These are phyloP conservation scores for Medicago truncatula DNA, from an alignment of 306 rosid species.

Conservation along the genomic window MtrunA17r5.0-ANR NC_053048.1:35355001-35355500, in stretches of 20 bases:
- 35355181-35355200: conserved; percentile 31
- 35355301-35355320: conserved; percentile 24
- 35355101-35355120: conserved; percentile 79
- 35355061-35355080: conserved; percentile 54
- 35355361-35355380: conserved; percentile 24
- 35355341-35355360: conserved; percentile 31
- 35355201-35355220: conserved; percentile 50
- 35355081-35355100: conserved; percentile 66
- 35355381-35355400: conserved; percentile 9
- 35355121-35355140: conserved; percentile 86
- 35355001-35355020: conserved; percentile 33
- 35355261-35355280: conserved; percentile 49
- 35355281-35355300: conserved; percentile 28
- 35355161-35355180: conserved; percentile 37
- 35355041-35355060: conserved; percentile 34
- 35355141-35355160: conserved; percentile 46
- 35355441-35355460: conserved; percentile 14
- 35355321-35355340: conserved; percentile 27
- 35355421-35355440: conserved; percentile 4
- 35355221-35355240: conserved; percentile 85
- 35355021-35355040: conserved; percentile 12
- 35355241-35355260: conserved; percentile 81
- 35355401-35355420: conserved; percentile 9
- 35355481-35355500: conserved; percentile 22
- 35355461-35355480: conserved; percentile 10